Percentiles rank a stretch among this genome's conserved stretches.
Conservation (phyloP, 2,329 filamentous ascomycete genomes). For the Hypomyces rosellus region DNA sequence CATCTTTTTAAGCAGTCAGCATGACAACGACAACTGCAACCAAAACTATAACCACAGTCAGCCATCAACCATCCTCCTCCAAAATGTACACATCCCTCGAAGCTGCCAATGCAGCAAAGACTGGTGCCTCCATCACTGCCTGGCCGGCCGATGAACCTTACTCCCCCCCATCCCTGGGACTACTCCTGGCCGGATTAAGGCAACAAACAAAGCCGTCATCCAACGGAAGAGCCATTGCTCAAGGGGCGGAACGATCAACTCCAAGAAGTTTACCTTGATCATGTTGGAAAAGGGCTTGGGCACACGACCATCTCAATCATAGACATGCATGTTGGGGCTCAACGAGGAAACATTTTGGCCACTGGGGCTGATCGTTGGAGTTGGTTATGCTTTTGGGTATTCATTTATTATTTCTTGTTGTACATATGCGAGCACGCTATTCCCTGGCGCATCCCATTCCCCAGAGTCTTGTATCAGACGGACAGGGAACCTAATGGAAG, state of each 20-base stretch:
- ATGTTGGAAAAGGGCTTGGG: not conserved
- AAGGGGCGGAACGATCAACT: too few relatives aligned
- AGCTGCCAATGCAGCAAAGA: slow-evolving; percentile 17
- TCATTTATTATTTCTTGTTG: slow-evolving; percentile 10
- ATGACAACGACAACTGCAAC: too few relatives aligned
- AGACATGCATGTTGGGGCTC: not conserved
- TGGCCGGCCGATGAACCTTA: slow-evolving; percentile 24
- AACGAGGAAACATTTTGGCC: too few relatives aligned
- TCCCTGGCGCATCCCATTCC: not conserved
- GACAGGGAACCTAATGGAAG: not conserved
- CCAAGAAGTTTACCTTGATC: not conserved
- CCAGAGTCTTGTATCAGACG: not conserved
- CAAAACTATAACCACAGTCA: too few relatives aligned
- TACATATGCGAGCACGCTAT: slow-evolving; percentile 1
- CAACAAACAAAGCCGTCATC: too few relatives aligned
- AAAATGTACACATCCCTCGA: slow-evolving; percentile 19
- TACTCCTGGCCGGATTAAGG: too few relatives aligned
- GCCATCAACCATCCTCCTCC: not conserved
- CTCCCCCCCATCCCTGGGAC: slow-evolving; percentile 3
- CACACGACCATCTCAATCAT: not conserved
- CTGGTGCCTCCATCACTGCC: slow-evolving; percentile 22
- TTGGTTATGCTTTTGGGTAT: not conserved
- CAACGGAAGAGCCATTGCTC: too few relatives aligned
- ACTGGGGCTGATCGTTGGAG: not conserved
- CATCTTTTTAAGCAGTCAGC: too few relatives aligned